Evolutionary conservation across 495 filamentous ascomycete genomes (phyloP).

Genomic region (Penicillium taxi): DNA sequence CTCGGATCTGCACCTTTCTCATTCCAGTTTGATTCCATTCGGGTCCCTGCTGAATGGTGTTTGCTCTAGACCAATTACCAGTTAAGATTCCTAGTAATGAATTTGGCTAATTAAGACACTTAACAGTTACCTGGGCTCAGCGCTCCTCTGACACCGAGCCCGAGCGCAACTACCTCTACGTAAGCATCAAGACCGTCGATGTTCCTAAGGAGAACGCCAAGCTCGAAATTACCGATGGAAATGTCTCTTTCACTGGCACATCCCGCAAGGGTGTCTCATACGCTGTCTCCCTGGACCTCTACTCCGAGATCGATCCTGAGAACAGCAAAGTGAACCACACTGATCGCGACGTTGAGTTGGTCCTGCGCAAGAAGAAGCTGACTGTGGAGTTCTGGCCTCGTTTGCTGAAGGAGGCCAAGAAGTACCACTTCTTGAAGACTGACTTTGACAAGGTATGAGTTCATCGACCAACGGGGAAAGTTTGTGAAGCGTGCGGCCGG

Average conservation of each 20-base stretch:
- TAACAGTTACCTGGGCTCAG: slow-evolving; percentile 95
- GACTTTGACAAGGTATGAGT: slow-evolving; percentile 88
- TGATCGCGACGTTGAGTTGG: slow-evolving; percentile 74
- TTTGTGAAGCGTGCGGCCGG: neutral
- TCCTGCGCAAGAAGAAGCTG: slow-evolving; percentile 92
- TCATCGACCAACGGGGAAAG: slow-evolving; percentile 1
- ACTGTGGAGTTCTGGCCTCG: slow-evolving; percentile 90
- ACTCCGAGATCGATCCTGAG: slow-evolving; percentile 77
- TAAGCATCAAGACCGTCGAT: slow-evolving; percentile 81
- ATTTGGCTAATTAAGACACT: no score
- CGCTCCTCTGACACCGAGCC: slow-evolving; percentile 75
- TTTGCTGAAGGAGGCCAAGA: slow-evolving; percentile 80
- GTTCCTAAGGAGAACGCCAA: slow-evolving; percentile 60
- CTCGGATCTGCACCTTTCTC: slow-evolving; percentile 22
- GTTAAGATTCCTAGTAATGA: no score
- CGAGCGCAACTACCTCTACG: slow-evolving; percentile 84
- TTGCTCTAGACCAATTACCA: no score
- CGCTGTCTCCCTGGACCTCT: slow-evolving; percentile 81
- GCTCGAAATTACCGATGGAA: slow-evolving; percentile 69
- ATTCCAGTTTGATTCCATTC: no score
- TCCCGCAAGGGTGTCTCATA: slow-evolving; percentile 78
- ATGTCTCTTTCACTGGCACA: slow-evolving; percentile 71
- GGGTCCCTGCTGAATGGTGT: no score
- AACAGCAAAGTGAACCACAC: slow-evolving; percentile 78
- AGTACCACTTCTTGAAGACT: slow-evolving; percentile 94